A percentile compares a stretch with the other conserved stretches of the same genome.
Conservation (phyloP, 768 basidiomycete genomes). For the Macrolepiota albuminosa region DNA sequence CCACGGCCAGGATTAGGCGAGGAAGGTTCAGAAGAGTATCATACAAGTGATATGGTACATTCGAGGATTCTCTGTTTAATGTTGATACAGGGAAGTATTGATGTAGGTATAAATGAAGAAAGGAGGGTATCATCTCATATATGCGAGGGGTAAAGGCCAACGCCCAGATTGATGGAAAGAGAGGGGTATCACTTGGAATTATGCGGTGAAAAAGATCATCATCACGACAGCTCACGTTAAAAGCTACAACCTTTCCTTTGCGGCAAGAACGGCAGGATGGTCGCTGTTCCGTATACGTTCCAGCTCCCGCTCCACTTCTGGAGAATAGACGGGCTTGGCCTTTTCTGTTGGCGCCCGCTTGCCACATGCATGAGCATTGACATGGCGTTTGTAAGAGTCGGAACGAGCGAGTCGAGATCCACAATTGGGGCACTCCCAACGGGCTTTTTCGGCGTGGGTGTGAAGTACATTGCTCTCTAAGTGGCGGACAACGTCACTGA, state of each 20-base stretch:
- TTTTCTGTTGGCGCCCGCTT: slow-evolving; percentile 3
- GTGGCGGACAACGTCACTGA: slow-evolving; percentile 6
- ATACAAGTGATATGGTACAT: background rate
- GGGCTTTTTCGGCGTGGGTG: background rate
- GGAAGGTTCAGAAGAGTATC: background rate
- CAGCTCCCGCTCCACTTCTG: slow-evolving; percentile 3
- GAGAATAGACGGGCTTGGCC: background rate
- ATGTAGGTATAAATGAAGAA: background rate
- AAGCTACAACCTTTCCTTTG: slow-evolving; percentile 1
- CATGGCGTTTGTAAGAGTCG: slow-evolving; percentile 4
- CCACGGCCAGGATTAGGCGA: background rate
- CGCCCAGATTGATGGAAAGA: background rate
- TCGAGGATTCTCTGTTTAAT: background rate
- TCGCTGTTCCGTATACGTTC: background rate
- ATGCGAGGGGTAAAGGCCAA: background rate
- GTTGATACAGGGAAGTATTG: background rate
- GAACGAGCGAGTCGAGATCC: background rate
- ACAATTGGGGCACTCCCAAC: background rate
- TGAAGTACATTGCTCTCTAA: slow-evolving; percentile 4
- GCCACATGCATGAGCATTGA: background rate
- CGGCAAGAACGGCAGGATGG: slow-evolving; percentile 2
- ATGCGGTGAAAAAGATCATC: background rate
- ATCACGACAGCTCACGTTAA: background rate
- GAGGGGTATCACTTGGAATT: background rate
- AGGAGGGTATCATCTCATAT: background rate